Evolutionary conservation across 257 asterid genomes (phyloP).

Genomic region (Solanum dulcamara): DNA sequence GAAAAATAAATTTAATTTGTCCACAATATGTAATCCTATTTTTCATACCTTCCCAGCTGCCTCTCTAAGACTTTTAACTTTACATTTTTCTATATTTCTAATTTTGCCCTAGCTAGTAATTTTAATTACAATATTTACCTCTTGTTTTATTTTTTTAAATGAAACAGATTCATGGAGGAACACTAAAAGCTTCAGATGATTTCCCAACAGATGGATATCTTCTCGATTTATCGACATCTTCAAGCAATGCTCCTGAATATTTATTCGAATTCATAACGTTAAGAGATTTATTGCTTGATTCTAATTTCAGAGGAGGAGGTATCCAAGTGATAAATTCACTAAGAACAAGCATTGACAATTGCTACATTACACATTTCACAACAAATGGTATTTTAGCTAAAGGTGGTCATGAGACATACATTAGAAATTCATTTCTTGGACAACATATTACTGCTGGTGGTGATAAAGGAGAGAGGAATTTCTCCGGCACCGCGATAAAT

Average conservation of each 20-base stretch:
- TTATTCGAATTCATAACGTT: slow-evolving; percentile 63
- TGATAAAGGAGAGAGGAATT: slow-evolving; percentile 39
- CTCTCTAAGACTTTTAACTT: not conserved
- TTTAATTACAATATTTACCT: not conserved
- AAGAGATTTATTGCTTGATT: slow-evolving; percentile 55
- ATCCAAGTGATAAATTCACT: slow-evolving; percentile 57
- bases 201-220: slow-evolving; percentile 55
- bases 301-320: slow-evolving; percentile 69
- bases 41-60: no score
- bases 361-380: slow-evolving; percentile 62
- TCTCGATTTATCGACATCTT: slow-evolving; percentile 46
- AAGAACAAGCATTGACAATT: slow-evolving; percentile 64
- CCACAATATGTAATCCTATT: not conserved
- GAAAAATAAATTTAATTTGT: not conserved
- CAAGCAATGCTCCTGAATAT: slow-evolving; percentile 24
- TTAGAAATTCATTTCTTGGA: slow-evolving; percentile 62
- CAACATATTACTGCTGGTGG: slow-evolving; percentile 81
- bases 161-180: slow-evolving; percentile 76
- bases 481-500: slow-evolving; percentile 66
- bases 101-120: not conserved
- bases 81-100: not conserved
- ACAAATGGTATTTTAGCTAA: slow-evolving; percentile 54
- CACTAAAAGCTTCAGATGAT: slow-evolving; percentile 56
- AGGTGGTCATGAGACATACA: slow-evolving; percentile 79
- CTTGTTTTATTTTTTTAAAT: no score